These are phyloP conservation scores for Dictyostelium citrinum DNA, from an alignment of 78 protist genomes.

Conservation along the genomic window DNA sequence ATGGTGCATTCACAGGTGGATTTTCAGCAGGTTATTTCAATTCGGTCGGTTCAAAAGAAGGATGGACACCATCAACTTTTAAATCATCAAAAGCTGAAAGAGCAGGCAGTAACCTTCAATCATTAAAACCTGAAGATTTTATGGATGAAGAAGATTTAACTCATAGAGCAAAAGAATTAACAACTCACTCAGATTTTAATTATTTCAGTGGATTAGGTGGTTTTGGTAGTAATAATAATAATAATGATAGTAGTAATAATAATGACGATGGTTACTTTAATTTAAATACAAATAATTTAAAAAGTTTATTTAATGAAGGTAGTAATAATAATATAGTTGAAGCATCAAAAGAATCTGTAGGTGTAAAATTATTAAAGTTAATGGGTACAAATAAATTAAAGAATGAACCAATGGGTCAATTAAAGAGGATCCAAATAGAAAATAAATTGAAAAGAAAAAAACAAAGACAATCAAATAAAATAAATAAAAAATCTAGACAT, in stretches of 20 bases:
- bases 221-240: background rate
- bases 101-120: background rate
- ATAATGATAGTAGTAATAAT: background rate
- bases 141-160: constrained; percentile 94
- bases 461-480: background rate
- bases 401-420: background rate
- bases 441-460: background rate
- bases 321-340: constrained; percentile 8
- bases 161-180: constrained; percentile 32
- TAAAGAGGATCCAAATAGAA: background rate
- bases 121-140: constrained; percentile 79
- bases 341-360: constrained; percentile 51
- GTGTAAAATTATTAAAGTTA: constrained; percentile 43
- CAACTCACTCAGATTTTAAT: constrained; percentile 64
- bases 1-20: constrained; percentile 99
- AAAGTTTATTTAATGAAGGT: constrained; percentile 9
- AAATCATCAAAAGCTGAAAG: constrained; percentile 50
- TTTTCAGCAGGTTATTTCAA: constrained; percentile 97
- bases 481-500: background rate
- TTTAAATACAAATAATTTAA: background rate
- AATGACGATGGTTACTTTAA: background rate
- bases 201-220: constrained; percentile 16
- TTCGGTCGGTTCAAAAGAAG: constrained; percentile 95
- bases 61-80: constrained; percentile 87
- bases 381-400: constrained; percentile 67